phyloP scores from a whole-genome alignment of 2,329 filamentous ascomycete species.

The Dactylella cylindrospora region DNA sequence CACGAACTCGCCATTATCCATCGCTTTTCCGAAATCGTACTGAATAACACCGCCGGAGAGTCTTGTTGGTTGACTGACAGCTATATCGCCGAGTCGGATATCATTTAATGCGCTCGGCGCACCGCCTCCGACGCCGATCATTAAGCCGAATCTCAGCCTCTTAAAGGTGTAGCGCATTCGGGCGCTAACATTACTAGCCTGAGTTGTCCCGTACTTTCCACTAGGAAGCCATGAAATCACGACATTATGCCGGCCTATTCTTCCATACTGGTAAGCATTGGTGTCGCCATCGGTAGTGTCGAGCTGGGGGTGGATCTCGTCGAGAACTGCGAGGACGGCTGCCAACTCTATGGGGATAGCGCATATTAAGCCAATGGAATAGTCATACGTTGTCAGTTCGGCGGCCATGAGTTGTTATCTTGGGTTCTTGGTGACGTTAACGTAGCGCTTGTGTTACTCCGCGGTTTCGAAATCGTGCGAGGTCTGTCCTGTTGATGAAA shows the following conservation, averaged over 20 bases:
- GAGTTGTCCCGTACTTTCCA: constrained; percentile 6
- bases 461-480: too few relatives aligned
- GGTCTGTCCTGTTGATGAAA: too few relatives aligned
- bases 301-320: neutral
- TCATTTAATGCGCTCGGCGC: constrained; percentile 5
- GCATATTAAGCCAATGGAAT: constrained; percentile 16
- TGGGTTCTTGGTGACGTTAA: too few relatives aligned
- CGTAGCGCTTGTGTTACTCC: too few relatives aligned
- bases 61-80: constrained; percentile 10
- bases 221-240: constrained; percentile 5
- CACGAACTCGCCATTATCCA: neutral
- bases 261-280: constrained; percentile 5
- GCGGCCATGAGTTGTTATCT: too few relatives aligned
- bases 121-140: constrained; percentile 11
- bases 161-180: constrained; percentile 4
- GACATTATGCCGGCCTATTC: constrained; percentile 13
- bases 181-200: constrained; percentile 3
- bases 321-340: constrained; percentile 2
- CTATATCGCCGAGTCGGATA: constrained; percentile 13
- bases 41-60: constrained; percentile 7
- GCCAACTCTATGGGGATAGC: constrained; percentile 7
- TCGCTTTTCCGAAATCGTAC: constrained; percentile 6
- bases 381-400: too few relatives aligned
- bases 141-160: constrained; percentile 7
- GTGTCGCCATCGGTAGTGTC: neutral